Evolutionary conservation across 352 stramenopile species (phyloP).

Genomic region (Globisporangium spinosum): DNA sequence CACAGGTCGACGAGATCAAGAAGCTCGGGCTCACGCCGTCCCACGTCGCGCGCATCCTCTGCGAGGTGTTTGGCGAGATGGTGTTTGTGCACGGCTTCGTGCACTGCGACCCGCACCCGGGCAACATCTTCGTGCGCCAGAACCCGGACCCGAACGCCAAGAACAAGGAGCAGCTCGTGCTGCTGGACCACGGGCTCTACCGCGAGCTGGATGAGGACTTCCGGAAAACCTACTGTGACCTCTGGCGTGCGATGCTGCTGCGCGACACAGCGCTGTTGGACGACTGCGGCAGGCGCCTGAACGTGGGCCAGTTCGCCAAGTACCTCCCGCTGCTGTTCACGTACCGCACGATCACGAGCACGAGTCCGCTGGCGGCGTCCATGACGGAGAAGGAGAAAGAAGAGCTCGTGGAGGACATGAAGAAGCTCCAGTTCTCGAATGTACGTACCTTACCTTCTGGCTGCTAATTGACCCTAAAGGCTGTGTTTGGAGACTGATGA

Average conservation of each 20-base stretch:
- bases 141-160: conserved; percentile 42
- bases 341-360: conserved; percentile 71
- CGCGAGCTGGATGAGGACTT: conserved; percentile 92
- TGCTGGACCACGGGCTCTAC: conserved; percentile 98
- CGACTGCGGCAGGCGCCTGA: conserved; percentile 48
- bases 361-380: conserved; percentile 47
- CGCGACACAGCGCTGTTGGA: conserved; percentile 78
- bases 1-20: conserved; percentile 81
- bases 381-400: conserved; percentile 71
- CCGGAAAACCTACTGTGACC: conserved; percentile 90
- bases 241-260: conserved; percentile 94
- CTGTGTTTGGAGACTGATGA: neutral
- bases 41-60: conserved; percentile 85
- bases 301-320: conserved; percentile 56
- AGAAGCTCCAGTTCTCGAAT: conserved; percentile 59
- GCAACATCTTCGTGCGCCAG: conserved; percentile 89
- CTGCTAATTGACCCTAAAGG: neutral
- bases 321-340: conserved; percentile 87
- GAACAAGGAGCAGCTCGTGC: conserved; percentile 88
- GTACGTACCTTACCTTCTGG: conserved; percentile 25
- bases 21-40: conserved; percentile 73
- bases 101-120: conserved; percentile 95
- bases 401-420: conserved; percentile 56
- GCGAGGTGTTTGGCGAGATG: conserved; percentile 93
- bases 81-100: conserved; percentile 95